A percentile compares a stretch with the other conserved stretches of the same genome.
Evolutionary conservation across 805 yeast genomes (phyloP).

Genomic region (Metschnikowia santaceciliae): DNA sequence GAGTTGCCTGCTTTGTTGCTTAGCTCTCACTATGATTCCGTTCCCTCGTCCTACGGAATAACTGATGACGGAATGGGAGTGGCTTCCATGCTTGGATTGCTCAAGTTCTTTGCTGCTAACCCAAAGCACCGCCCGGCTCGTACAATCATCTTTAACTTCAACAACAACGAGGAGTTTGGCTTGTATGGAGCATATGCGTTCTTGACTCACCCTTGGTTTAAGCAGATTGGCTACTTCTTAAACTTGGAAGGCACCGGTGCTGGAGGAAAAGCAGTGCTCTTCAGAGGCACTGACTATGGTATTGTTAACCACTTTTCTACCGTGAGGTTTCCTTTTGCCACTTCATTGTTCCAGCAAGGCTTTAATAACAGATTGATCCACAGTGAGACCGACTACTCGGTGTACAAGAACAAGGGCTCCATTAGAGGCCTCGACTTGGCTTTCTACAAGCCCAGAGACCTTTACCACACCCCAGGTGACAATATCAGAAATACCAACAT

Average conservation of each 20-base stretch:
- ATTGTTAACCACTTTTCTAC: constrained; percentile 54
- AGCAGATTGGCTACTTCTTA: constrained; percentile 57
- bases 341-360: constrained; percentile 80
- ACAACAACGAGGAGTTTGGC: constrained; percentile 88
- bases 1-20: constrained; percentile 63
- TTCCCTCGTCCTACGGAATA: constrained; percentile 80
- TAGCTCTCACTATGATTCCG: constrained; percentile 87
- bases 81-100: constrained; percentile 70
- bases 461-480: constrained; percentile 79
- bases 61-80: constrained; percentile 93
- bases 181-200: constrained; percentile 77
- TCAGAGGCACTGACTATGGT: constrained; percentile 78
- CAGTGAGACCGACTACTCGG: constrained; percentile 83
- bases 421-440: constrained; percentile 87
- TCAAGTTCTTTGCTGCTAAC: constrained; percentile 42
- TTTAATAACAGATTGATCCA: constrained; percentile 66
- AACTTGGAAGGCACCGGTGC: constrained; percentile 93
- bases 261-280: constrained; percentile 78
- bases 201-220: constrained; percentile 67
- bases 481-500: constrained; percentile 58
- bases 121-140: constrained; percentile 54
- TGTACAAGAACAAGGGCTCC: constrained; percentile 58
- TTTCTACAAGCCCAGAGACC: constrained; percentile 76
- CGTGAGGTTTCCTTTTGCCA: constrained; percentile 69
- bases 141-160: constrained; percentile 77